Evolutionary conservation across 495 filamentous ascomycete genomes (phyloP).

Genomic region (Darksidea phi): DNA sequence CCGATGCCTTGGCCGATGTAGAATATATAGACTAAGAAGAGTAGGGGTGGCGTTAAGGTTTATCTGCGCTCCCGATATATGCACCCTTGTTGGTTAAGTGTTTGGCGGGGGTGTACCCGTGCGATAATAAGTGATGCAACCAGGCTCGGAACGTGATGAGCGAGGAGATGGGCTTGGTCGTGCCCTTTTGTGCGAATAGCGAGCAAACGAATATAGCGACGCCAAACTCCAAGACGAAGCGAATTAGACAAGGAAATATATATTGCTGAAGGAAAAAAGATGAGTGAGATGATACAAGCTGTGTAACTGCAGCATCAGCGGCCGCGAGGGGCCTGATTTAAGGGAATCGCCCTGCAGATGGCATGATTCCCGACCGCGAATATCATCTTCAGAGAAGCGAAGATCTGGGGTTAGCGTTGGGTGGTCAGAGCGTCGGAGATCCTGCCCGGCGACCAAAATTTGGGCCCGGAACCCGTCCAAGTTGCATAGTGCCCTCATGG

Average conservation of each 20-base stretch:
- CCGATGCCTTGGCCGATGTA: neutral
- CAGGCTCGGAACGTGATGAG: no score
- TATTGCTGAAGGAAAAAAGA: neutral
- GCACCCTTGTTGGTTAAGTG: no score
- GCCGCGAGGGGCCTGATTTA: neutral
- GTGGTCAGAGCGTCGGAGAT: conserved; percentile 10
- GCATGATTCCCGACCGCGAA: neutral
- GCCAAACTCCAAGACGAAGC: neutral
- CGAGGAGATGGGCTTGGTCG: no score
- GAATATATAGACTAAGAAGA: neutral
- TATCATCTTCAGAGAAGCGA: neutral
- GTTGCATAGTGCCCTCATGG: neutral
- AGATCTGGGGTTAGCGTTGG: neutral
- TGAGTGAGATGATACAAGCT: neutral
- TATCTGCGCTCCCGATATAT: neutral
- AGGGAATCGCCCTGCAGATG: conserved; percentile 8
- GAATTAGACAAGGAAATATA: neutral
- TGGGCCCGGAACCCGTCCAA: neutral
- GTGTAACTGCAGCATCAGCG: neutral
- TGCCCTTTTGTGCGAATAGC: no score
- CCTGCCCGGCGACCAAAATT: conserved; percentile 20
- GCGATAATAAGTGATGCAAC: no score
- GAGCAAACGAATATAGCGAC: neutral
- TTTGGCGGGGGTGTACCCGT: no score
- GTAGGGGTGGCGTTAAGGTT: neutral